Base-by-base conservation (phyloP, 1,284 basidiomycete genomes). In the Cryptococcus maquisensis region DNA sequence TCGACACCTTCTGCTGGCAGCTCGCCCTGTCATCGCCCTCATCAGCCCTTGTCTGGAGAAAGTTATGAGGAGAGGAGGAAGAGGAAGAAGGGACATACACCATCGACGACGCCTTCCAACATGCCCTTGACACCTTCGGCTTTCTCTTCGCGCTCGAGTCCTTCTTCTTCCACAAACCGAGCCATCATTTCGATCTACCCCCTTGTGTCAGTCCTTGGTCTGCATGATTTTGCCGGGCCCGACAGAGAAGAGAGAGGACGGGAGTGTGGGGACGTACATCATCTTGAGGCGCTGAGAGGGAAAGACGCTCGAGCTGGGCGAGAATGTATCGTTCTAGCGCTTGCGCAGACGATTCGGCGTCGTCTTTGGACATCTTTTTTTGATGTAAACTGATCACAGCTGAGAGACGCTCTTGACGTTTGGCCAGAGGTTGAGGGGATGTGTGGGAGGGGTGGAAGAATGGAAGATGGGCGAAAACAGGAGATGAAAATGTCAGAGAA, bases 91-190 rank as follows among this genome's bases (percentile, higher is more conserved):
- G 24, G 18, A 62, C 65, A 57, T 37, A 65, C 65, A 23, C 59
- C 66, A 47, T 71, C 67, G n/a, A 73, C 67, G 13, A 69, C 63
- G 23, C 71, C 72, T 54, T 77, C 75, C 12, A 77, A 58, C 74
- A 77, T 75, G 15, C 69, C 71, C 37, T 62, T 65, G 8, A 73
- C 70, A n/a, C 75, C 75, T 57, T 77, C 75, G 23, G 68, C 58
- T 61, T 76, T 76, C 51, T 75, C 74, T 15, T 72, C 72, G 20
- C 65, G 61, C 54, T 74, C 74, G 18, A 77, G 52, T 2, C 69
- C 72, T 47, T 77, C 75, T 59, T 75, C 74, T 54, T 77, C 75
- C 20, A 77, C 68, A 38, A 77, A 71, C 3, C 75, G 65, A 12
- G 75, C 71, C 62, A 77, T 75, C 59, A 70, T 70, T 52, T 75